phyloP scores from a whole-genome alignment of 2,329 filamentous ascomycete genomes.

The Colletotrichum camelliae region DNA sequence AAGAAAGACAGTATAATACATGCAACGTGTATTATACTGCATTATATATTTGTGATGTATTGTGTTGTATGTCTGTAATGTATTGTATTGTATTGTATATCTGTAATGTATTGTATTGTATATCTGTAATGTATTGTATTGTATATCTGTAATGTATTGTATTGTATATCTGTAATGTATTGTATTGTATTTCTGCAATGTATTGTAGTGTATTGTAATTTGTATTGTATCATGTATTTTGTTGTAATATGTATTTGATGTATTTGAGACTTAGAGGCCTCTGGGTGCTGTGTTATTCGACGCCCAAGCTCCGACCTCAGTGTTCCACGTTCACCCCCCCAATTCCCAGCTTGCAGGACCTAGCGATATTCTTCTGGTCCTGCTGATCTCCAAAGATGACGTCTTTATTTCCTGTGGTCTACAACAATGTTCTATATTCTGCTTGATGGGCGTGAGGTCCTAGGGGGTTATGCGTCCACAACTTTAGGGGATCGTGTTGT shows the following conservation, averaged over 20 bases:
- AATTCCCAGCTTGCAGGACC: background rate
- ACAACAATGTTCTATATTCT: too few relatives aligned
- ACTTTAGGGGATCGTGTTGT: too few relatives aligned
- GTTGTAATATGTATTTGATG: too few relatives aligned
- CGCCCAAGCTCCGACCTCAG: conserved; percentile 12
- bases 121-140: too few relatives aligned
- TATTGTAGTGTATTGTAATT: background rate
- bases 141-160: too few relatives aligned
- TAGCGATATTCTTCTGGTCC: too few relatives aligned
- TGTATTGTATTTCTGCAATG: background rate
- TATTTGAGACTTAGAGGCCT: too few relatives aligned
- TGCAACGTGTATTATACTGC: background rate
- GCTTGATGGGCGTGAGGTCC: too few relatives aligned
- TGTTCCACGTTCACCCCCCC: background rate
- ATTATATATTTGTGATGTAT: background rate
- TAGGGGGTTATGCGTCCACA: too few relatives aligned
- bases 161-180: background rate
- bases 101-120: background rate
- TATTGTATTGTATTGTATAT: background rate
- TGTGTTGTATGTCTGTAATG: background rate
- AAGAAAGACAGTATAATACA: background rate
- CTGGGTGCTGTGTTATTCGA: background rate
- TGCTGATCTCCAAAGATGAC: too few relatives aligned
- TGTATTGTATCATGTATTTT: background rate
- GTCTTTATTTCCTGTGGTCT: too few relatives aligned